Base-by-base conservation (phyloP, 345 rosid genomes). In the Lumnitzera littorea region DNA sequence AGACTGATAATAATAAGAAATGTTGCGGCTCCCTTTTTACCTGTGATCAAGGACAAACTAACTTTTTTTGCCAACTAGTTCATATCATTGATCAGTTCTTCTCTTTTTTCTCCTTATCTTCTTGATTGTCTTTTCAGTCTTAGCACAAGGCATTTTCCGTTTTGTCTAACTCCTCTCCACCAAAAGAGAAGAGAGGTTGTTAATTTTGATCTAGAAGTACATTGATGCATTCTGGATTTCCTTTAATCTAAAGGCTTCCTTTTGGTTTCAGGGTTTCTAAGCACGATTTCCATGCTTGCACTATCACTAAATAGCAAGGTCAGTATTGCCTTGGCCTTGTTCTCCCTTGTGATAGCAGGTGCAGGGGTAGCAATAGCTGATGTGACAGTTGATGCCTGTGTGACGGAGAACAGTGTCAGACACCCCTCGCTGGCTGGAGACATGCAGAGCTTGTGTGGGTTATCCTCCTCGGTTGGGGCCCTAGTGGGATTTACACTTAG, bases 311-410 rank as follows among this genome's bases (percentile, higher is more conserved):
- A 80, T 24, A 64, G 58, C 62, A 80, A 77, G 62, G 67, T 81
- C 71, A 74, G 69, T 62, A 82, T 87, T 64, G 78, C 61, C 13
- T 63, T 77, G 27, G 87, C 87, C 51, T 55, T 87, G 71, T 63
- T 76, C 10, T 76, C 70, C 43, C 76, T 85, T 60, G 70, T 72
- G 51, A 76, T 78, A 15, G 85, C 61, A 72, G 81, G 82, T 78
- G 85, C 87, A 60, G 80, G 85, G 17, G 74, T 78, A 51, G 87
- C 91, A 47, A 76, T 85, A 51, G 88, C 85, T 31, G 91, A 85
- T 71, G 95, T 87, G 57, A 74, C 91, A 6, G 80, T 87, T 23
- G 91, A 85, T 79, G 91, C 91, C 15, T 85, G 89, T 68, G 87
- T 85, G 15, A 75, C 91, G 11, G 82, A 87, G 49, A 78, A 78